Percentiles rank a stretch among this genome's conserved stretches.
Evolutionary conservation across 768 basidiomycete species (phyloP).

Genomic region (Brasilioporus rufonigricans): DNA sequence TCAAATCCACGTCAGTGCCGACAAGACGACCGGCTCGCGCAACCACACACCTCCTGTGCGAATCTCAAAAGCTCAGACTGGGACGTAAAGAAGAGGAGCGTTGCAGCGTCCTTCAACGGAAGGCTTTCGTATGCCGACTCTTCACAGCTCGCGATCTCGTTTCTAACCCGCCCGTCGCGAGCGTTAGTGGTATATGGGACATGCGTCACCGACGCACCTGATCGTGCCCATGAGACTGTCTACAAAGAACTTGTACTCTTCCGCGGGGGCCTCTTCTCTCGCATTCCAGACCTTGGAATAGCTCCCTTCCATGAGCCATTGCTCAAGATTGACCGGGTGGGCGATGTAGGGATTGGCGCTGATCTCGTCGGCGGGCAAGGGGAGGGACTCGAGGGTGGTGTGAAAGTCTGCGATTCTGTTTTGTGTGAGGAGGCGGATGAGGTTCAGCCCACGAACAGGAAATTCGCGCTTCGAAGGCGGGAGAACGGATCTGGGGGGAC

Average conservation of each 20-base stretch:
- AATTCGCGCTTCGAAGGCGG: constrained; percentile 85
- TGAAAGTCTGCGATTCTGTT: constrained; percentile 98
- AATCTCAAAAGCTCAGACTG: constrained; percentile 82
- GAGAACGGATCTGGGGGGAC: constrained; percentile 54
- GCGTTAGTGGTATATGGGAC: background rate
- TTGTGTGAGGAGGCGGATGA: constrained; percentile 91
- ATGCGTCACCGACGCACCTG: constrained; percentile 47
- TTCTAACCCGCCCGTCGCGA: constrained; percentile 44
- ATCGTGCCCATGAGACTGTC: constrained; percentile 94
- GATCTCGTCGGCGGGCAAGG: constrained; percentile 64
- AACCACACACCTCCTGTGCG: constrained; percentile 64
- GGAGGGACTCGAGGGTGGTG: constrained; percentile 89
- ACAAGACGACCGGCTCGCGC: background rate
- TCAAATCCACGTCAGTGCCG: background rate
- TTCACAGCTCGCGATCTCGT: constrained; percentile 96
- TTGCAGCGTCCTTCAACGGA: constrained; percentile 85
- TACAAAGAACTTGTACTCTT: constrained; percentile 94
- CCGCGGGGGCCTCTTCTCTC: constrained; percentile 85
- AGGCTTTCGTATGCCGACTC: constrained; percentile 91
- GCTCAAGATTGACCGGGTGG: constrained; percentile 89
- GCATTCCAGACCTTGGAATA: constrained; percentile 99
- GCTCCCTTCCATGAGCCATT: constrained; percentile 98
- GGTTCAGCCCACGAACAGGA: constrained; percentile 87
- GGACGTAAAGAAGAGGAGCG: constrained; percentile 86
- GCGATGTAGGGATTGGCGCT: constrained; percentile 69